Percentiles rank a stretch among this genome's conserved stretches.
Evolutionary conservation across 768 basidiomycete species (phyloP).

Genomic region (Tylopilus plumbeoviolaceoides): DNA sequence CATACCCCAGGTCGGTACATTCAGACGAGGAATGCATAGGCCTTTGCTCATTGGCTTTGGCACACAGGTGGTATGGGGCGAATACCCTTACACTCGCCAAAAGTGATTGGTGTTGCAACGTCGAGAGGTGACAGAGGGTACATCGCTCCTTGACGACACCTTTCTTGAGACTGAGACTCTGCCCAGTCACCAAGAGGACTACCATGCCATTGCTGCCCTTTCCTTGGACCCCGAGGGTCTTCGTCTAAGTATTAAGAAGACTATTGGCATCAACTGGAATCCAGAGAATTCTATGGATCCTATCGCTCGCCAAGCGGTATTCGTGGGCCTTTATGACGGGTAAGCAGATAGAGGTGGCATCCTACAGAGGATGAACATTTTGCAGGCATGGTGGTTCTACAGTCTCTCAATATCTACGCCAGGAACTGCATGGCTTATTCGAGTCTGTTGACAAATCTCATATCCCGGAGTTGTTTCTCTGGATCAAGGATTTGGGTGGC

Average conservation of each 20-base stretch:
- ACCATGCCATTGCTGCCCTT: constrained; percentile 70
- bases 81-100: constrained; percentile 69
- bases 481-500: constrained; percentile 78
- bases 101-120: constrained; percentile 70
- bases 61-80: constrained; percentile 56
- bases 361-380: constrained; percentile 2
- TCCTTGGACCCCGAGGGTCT: constrained; percentile 76
- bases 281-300: constrained; percentile 48
- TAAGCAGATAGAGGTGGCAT: constrained; percentile 21
- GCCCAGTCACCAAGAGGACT: constrained; percentile 85
- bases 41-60: constrained; percentile 7
- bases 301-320: constrained; percentile 72
- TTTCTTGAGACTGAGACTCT: constrained; percentile 6
- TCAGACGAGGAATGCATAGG: neutral
- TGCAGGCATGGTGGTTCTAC: constrained; percentile 88
- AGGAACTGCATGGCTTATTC: constrained; percentile 81
- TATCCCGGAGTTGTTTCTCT: constrained; percentile 71
- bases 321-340: constrained; percentile 93
- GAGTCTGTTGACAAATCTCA: constrained; percentile 69
- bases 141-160: constrained; percentile 8
- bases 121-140: constrained; percentile 76
- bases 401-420: constrained; percentile 79
- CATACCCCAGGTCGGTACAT: constrained; percentile 40
- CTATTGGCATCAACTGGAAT: constrained; percentile 69
- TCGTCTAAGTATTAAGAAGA: constrained; percentile 55